These are phyloP conservation scores for Penicillium malachiteum DNA, from an alignment of 495 filamentous ascomycete species.

Conservation along the genomic window DNA sequence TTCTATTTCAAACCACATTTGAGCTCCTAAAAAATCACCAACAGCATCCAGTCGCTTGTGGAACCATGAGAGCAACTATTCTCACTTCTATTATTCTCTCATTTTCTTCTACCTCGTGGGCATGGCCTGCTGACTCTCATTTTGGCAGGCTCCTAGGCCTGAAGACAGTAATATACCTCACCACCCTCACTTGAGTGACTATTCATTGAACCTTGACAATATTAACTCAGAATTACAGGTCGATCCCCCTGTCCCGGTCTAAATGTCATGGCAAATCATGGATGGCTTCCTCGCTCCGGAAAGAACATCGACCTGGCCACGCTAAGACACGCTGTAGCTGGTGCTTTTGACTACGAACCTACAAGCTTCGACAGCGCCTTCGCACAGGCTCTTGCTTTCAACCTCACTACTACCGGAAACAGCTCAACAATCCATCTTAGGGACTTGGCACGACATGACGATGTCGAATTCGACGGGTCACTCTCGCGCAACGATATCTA, in stretches of 20 bases:
- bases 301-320: constrained; percentile 18
- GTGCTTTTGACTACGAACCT: constrained; percentile 20
- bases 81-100: too few species aligned
- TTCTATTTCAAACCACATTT: too few species aligned
- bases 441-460: constrained; percentile 15
- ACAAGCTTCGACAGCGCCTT: constrained; percentile 25
- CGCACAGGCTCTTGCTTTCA: constrained; percentile 15
- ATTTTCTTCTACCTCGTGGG: too few species aligned
- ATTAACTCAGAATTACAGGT: constrained; percentile 2
- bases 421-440: constrained; percentile 11
- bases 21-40: too few species aligned
- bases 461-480: constrained; percentile 19
- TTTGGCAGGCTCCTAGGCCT: too few species aligned
- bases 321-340: constrained; percentile 11
- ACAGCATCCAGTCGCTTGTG: too few species aligned
- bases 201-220: not conserved
- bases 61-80: too few species aligned
- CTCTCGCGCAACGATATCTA: constrained; percentile 24
- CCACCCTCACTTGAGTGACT: too few species aligned
- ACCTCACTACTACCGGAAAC: constrained; percentile 18
- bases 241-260: constrained; percentile 21
- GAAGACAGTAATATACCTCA: not conserved
- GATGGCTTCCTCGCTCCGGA: constrained; percentile 17
- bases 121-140: too few species aligned
- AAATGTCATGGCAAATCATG: constrained; percentile 21